Evolutionary conservation across 2,329 filamentous ascomycete species (phyloP).

Genomic region (Cercospora sp.): DNA sequence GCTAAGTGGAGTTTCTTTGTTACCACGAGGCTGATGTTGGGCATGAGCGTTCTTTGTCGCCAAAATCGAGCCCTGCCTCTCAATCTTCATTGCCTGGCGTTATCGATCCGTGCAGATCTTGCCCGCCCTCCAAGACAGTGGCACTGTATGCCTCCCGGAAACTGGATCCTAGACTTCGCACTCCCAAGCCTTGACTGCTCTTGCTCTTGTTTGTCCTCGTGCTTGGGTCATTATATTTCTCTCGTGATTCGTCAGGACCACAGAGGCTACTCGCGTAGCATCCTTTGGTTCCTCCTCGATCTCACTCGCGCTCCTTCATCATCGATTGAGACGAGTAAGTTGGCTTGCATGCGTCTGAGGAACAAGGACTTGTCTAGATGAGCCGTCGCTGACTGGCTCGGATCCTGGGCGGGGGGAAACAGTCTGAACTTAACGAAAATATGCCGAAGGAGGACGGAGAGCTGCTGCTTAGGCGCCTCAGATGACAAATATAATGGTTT

Average conservation of each 20-base stretch:
- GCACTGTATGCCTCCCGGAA: neutral
- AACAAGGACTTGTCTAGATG: too few species aligned
- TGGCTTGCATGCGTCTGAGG: neutral
- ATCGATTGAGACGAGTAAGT: neutral
- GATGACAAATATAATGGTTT: too few species aligned
- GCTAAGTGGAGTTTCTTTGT: neutral
- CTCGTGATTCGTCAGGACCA: neutral
- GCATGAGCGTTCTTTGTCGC: neutral
- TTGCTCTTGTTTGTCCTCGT: neutral
- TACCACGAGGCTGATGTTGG: neutral
- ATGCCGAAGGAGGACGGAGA: too few species aligned
- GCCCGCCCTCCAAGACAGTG: too few species aligned
- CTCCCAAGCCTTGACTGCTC: neutral
- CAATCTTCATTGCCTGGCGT: too few species aligned
- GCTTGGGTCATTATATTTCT: too few species aligned
- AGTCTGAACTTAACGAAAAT: too few species aligned
- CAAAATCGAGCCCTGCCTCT: too few species aligned
- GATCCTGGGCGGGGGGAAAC: too few species aligned
- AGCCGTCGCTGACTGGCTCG: too few species aligned
- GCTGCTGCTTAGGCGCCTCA: too few species aligned
- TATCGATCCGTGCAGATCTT: too few species aligned
- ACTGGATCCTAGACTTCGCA: neutral
- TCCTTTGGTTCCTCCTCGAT: neutral
- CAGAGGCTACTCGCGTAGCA: neutral
- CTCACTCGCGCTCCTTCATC: neutral